Percentiles rank a stretch among this genome's conserved stretches.
phyloP scores from a whole-genome alignment of 208 protist species.

The Leishmania lainsoni region DNA sequence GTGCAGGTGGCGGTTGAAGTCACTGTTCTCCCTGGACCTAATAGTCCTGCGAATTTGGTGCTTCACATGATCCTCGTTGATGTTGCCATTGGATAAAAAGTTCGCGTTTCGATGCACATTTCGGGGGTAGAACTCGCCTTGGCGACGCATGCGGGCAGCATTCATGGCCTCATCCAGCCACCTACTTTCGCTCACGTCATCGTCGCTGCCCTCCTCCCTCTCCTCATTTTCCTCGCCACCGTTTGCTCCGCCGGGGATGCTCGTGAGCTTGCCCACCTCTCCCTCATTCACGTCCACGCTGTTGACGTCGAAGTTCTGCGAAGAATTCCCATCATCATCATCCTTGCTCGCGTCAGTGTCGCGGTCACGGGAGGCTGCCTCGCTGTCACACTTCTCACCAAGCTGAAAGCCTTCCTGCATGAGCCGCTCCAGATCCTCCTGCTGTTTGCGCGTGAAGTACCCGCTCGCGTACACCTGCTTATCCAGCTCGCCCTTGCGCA shows the following conservation, averaged over 20 bases:
- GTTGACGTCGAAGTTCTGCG: constrained; percentile 12
- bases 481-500: constrained; percentile 75
- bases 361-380: not conserved
- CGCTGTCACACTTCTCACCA: constrained; percentile 3
- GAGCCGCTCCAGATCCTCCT: constrained; percentile 75
- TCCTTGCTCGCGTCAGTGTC: constrained; percentile 9
- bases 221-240: constrained; percentile 20
- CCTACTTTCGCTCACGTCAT: constrained; percentile 37
- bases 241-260: constrained; percentile 2
- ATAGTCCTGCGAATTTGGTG: constrained; percentile 64
- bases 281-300: constrained; percentile 33
- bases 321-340: not conserved
- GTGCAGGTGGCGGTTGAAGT: constrained; percentile 80
- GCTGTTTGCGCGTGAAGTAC: constrained; percentile 67
- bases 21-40: constrained; percentile 59
- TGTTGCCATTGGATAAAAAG: constrained; percentile 50
- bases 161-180: constrained; percentile 53
- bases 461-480: constrained; percentile 83
- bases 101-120: constrained; percentile 65
- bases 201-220: constrained; percentile 18
- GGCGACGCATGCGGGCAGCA: constrained; percentile 42
- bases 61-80: constrained; percentile 78
- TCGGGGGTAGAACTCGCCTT: constrained; percentile 24
- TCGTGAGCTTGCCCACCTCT: constrained; percentile 18
- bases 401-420: constrained; percentile 52